Percentiles rank a stretch among this genome's conserved stretches.
Conservation (phyloP, 2,329 filamentous ascomycete genomes). For the Colletotrichum sp. region DNA sequence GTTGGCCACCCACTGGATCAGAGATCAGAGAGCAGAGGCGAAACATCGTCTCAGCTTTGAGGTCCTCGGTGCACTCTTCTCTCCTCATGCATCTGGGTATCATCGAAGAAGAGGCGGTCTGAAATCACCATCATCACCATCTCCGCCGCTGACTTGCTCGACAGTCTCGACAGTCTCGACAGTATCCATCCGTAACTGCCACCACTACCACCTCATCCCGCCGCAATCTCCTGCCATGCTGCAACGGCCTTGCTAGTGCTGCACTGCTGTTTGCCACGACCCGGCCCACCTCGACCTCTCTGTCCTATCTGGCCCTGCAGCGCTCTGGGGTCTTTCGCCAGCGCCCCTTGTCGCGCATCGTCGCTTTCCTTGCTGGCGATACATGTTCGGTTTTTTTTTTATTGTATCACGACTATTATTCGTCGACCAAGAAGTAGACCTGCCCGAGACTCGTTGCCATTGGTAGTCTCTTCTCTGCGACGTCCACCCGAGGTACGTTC, state of each 20-base stretch:
- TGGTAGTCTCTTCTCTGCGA: background rate
- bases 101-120: background rate
- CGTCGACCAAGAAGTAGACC: background rate
- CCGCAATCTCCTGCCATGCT: constrained; percentile 5
- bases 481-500: background rate
- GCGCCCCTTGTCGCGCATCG: constrained; percentile 1
- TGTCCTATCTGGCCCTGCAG: background rate
- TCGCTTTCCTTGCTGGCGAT: background rate
- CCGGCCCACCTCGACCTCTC: background rate
- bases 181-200: background rate
- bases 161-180: background rate
- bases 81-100: background rate
- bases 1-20: background rate
- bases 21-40: background rate
- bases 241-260: constrained; percentile 2
- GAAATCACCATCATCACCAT: background rate
- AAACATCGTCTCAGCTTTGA: background rate
- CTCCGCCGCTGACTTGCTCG: background rate
- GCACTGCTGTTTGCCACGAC: background rate
- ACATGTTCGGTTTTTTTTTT: background rate
- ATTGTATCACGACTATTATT: background rate
- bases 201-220: background rate
- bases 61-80: background rate
- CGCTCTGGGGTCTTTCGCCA: background rate
- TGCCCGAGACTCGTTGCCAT: background rate